These are phyloP conservation scores for Botryotinia narcissicola DNA, from an alignment of 2,329 filamentous ascomycete species.

Conservation along the genomic window DNA sequence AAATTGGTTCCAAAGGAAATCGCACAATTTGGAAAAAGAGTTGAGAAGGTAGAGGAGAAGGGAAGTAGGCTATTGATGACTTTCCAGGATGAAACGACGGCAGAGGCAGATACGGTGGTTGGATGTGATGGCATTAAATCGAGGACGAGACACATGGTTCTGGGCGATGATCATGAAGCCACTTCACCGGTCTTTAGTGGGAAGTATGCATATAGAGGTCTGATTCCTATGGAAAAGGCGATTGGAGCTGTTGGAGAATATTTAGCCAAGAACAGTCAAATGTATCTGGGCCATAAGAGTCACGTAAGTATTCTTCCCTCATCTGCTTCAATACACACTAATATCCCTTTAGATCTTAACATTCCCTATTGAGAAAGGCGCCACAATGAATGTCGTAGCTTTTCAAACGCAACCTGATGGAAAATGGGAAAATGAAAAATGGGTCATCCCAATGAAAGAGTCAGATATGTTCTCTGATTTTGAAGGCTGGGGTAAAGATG, in stretches of 20 bases:
- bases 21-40: conserved; percentile 40
- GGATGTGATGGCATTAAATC: conserved; percentile 44
- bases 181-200: conserved; percentile 49
- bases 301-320: conserved; percentile 57
- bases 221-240: conserved; percentile 57
- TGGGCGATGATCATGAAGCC: conserved; percentile 47
- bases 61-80: conserved; percentile 36
- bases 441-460: conserved; percentile 43
- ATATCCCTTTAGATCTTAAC: conserved; percentile 10
- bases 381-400: conserved; percentile 53
- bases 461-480: conserved; percentile 43
- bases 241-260: conserved; percentile 47
- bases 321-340: conserved; percentile 39
- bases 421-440: conserved; percentile 41
- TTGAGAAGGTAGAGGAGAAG: conserved; percentile 37
- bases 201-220: conserved; percentile 58
- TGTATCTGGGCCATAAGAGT: conserved; percentile 54
- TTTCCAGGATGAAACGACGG: conserved; percentile 46
- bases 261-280: conserved; percentile 47
- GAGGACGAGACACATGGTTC: conserved; percentile 48
- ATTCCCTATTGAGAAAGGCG: conserved; percentile 47
- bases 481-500: conserved; percentile 40
- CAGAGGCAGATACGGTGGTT: conserved; percentile 25
- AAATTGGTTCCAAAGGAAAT: conserved; percentile 42
- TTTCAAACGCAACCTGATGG: conserved; percentile 35